Base-by-base conservation (phyloP, 2,329 filamentous ascomycete genomes). In the Colletotrichum ledebouriae region DNA sequence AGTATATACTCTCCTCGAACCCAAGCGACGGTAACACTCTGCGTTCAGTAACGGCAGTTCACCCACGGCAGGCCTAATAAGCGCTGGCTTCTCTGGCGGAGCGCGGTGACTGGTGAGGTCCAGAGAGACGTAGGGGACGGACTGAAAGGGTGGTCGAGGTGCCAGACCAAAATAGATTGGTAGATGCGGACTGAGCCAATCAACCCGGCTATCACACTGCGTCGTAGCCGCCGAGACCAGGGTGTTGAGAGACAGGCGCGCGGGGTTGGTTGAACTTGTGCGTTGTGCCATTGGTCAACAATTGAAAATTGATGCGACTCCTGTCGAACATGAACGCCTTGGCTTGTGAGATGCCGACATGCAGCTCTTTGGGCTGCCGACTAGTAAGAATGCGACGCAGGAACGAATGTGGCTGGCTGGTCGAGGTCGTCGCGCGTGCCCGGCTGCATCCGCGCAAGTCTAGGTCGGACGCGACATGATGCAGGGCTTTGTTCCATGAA, bases 141-240 rank as follows among this genome's bases (percentile, higher is more conserved):
- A 56, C 39, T n/a, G 13, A 17, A 65, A 29, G 29, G 44, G 50
- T 56, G 52, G 59, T 61, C 65, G 44, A 67, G 41, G 42, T 52
- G 60, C 41, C 25, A 42, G 49, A 66, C 66, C 34, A 55, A 71
- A 66, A 68, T 72, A 65, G 71, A 68, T 37, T 53, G 63, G 49
- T 37, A 55, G 56, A 47, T 69, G 56, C 60, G 60, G 55, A 70
- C 17, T 46, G 59, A 71, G 39, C 76, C 76, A 78, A 78, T 78
- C 64, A 73, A 56, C 34, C 66, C 44, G 37, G 58, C 63, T 67
- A 76, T 78, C 76, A 78, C 76, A 73, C 73, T 78, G 76, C 76
- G 76, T 68, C 49, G 17, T 71, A 71, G 70, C 68, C 70, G 70
- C 70, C 70, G 68, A 71, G 70, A 57, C 64, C 60, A 71, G 62